phyloP scores from a whole-genome alignment of 2,329 filamentous ascomycete genomes.

The Bipolaris zeicola region DNA sequence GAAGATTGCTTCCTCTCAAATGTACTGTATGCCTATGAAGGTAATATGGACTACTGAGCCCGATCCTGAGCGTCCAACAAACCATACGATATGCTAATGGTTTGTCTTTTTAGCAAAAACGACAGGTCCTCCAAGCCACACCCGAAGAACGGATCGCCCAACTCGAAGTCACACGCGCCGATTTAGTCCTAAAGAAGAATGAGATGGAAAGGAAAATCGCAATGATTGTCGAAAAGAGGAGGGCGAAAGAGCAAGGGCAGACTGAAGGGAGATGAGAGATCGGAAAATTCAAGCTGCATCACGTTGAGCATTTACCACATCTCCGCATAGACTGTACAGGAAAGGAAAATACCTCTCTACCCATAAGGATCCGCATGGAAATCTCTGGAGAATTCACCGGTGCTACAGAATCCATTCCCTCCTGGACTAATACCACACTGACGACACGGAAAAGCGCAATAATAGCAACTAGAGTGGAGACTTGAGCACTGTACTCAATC shows the following conservation, averaged over 20 bases:
- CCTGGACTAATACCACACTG: not conserved
- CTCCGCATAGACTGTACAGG: not conserved
- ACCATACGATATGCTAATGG: not conserved
- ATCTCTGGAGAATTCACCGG: not conserved
- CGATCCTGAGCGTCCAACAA: not conserved
- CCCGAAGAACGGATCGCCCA: constrained; percentile 61
- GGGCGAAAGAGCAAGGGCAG: constrained; percentile 19
- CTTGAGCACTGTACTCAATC: not conserved
- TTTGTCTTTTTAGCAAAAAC: constrained; percentile 45
- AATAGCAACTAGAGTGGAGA: not conserved
- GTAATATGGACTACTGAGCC: too few species aligned
- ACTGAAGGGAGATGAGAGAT: constrained; percentile 18
- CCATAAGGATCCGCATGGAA: not conserved
- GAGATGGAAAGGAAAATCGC: constrained; percentile 63
- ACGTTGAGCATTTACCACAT: not conserved
- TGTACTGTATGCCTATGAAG: not conserved
- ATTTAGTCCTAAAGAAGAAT: constrained; percentile 57
- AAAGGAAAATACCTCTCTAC: not conserved
- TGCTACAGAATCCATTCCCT: not conserved
- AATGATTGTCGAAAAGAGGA: constrained; percentile 25
- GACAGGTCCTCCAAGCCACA: constrained; percentile 57
- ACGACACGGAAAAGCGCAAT: not conserved
- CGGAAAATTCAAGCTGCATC: not conserved
- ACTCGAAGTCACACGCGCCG: constrained; percentile 57
- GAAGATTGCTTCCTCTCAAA: not conserved